These are phyloP conservation scores for Alliaria petiolata DNA, from an alignment of 345 rosid genomes.

Conservation along the genomic window DNA sequence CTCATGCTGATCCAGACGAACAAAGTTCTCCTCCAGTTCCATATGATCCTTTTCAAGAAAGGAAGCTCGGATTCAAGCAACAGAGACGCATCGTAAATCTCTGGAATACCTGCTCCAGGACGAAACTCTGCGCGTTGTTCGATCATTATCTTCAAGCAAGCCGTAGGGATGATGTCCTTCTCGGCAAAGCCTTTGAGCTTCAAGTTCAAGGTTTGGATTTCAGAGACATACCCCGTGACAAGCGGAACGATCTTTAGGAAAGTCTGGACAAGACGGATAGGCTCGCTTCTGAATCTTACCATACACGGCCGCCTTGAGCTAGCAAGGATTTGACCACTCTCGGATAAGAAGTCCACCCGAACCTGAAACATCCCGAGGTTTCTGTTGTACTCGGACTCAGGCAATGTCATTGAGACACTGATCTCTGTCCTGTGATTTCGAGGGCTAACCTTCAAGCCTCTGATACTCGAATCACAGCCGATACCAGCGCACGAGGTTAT, in stretches of 20 bases:
- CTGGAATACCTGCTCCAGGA: conserved; percentile 74
- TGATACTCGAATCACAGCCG: conserved; percentile 33
- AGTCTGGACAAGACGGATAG: conserved; percentile 50
- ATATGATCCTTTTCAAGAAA: conserved; percentile 53
- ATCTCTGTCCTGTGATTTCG: conserved; percentile 10
- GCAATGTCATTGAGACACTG: conserved; percentile 38
- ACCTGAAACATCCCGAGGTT: conserved; percentile 84
- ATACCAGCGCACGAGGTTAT: conserved; percentile 43
- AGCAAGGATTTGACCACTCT: conserved; percentile 48
- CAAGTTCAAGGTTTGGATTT: conserved; percentile 55
- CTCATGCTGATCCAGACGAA: conserved; percentile 57
- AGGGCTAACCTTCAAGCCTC: neutral
- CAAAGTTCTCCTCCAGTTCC: conserved; percentile 72
- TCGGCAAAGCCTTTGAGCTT: conserved; percentile 56
- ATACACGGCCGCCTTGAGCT: conserved; percentile 65
- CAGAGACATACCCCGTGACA: conserved; percentile 60
- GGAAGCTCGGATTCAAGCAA: conserved; percentile 56
- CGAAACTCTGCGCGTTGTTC: conserved; percentile 72
- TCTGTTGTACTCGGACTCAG: conserved; percentile 74
- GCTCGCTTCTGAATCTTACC: conserved; percentile 63
- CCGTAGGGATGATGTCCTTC: conserved; percentile 44
- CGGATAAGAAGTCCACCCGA: conserved; percentile 62
- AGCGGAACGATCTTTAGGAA: conserved; percentile 66
- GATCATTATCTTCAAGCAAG: conserved; percentile 41
- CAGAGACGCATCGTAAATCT: conserved; percentile 65